phyloP scores from a whole-genome alignment of 345 rosid genomes.

The Pugionium dolabratum region DNA sequence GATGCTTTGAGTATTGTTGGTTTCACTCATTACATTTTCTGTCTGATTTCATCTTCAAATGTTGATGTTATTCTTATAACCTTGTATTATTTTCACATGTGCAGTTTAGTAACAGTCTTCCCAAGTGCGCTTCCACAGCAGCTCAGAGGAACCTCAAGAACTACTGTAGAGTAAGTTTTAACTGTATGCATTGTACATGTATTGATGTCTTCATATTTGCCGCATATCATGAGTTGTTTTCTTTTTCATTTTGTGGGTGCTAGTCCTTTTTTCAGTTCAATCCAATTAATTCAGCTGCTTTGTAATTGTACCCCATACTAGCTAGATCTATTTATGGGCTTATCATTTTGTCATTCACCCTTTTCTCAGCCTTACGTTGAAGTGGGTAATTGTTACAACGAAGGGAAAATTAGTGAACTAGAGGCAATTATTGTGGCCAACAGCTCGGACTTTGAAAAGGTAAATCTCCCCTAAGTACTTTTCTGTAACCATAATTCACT shows the following conservation, averaged over 20 bases:
- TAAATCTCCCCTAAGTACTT: slow-evolving; percentile 42
- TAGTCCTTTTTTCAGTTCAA: slow-evolving; percentile 5
- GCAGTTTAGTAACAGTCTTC: too few species aligned
- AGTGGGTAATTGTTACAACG: too few species aligned
- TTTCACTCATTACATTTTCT: not conserved
- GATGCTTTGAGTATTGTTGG: slow-evolving; percentile 22
- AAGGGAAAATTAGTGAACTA: too few species aligned
- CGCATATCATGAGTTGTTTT: slow-evolving; percentile 13
- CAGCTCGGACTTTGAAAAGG: slow-evolving; percentile 63
- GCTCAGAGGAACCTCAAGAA: slow-evolving; percentile 65
- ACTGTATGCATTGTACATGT: not conserved
- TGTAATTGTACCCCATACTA: not conserved
- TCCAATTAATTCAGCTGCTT: not conserved
- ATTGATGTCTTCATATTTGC: slow-evolving; percentile 2
- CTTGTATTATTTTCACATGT: slow-evolving; percentile 21
- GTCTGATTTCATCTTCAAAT: slow-evolving; percentile 19
- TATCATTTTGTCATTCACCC: too few species aligned
- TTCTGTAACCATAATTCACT: slow-evolving; percentile 1
- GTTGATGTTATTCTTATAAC: slow-evolving; percentile 21
- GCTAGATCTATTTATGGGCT: slow-evolving; percentile 2
- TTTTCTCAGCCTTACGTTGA: too few species aligned
- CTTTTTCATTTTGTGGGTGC: slow-evolving; percentile 14
- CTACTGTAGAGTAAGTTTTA: slow-evolving; percentile 39
- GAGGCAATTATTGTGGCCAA: slow-evolving; percentile 14
- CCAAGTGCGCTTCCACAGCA: too few species aligned